These are phyloP conservation scores for Alternaria novae-zelandiae DNA, from an alignment of 2,329 filamentous ascomycete species.

Conservation along the genomic window DNA sequence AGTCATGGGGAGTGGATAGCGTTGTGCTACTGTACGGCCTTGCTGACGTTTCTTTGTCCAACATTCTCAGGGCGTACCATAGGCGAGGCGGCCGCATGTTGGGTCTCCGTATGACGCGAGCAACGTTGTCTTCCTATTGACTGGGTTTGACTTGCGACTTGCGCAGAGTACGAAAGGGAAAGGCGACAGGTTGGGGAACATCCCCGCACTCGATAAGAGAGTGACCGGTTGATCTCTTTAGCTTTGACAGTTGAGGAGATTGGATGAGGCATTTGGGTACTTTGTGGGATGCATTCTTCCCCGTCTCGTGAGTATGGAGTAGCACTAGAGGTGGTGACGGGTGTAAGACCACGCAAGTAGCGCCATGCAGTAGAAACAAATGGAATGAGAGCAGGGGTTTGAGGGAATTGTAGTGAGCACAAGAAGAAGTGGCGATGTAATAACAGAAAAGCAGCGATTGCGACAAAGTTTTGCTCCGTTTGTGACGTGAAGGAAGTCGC, in stretches of 20 bases:
- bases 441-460: not conserved
- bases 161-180: not conserved
- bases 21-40: slow-evolving; percentile 1
- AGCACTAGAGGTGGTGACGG: not conserved
- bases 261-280: not conserved
- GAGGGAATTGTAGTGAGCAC: not conserved
- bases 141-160: not conserved
- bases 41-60: slow-evolving; percentile 19
- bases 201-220: slow-evolving; percentile 4
- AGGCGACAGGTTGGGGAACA: not conserved
- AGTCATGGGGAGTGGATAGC: slow-evolving; percentile 4
- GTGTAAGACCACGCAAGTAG: not conserved
- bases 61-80: slow-evolving; percentile 15
- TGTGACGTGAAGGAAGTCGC: slow-evolving; percentile 3
- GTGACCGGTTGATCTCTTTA: not conserved
- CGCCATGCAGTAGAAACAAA: not conserved
- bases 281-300: not conserved
- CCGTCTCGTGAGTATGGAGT: not conserved
- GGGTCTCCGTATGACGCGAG: slow-evolving; percentile 4
- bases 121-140: not conserved
- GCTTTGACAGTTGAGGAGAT: not conserved
- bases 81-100: slow-evolving; percentile 8
- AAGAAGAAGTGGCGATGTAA: not conserved
- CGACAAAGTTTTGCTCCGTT: not conserved
- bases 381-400: not conserved